Percentiles rank a stretch among this genome's conserved stretches.
Conservation (phyloP, 768 basidiomycete species). For the Leccinum subtestaceum region DNA sequence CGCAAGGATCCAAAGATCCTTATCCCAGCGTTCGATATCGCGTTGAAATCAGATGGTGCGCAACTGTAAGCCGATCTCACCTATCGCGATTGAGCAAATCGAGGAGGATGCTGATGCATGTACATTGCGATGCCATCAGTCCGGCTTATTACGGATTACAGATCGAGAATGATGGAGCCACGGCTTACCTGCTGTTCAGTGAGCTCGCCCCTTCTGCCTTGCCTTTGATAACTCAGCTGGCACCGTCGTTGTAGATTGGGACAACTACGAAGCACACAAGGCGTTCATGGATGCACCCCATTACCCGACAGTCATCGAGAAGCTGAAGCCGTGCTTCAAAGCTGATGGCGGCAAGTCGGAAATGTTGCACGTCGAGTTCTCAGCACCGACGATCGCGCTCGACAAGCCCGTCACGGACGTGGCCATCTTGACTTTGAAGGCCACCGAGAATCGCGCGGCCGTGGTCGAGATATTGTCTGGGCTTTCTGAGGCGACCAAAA, state of each 20-base stretch:
- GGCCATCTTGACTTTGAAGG: slow-evolving; percentile 19
- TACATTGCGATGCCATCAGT: neutral
- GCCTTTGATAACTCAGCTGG: neutral
- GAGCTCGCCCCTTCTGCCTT: neutral
- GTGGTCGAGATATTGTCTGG: slow-evolving; percentile 11
- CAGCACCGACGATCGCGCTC: slow-evolving; percentile 12
- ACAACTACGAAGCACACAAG: slow-evolving; percentile 22
- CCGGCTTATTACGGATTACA: slow-evolving; percentile 13
- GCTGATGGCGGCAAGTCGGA: neutral
- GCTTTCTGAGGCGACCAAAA: slow-evolving; percentile 10
- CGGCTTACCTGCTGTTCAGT: slow-evolving; percentile 19
- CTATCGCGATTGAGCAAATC: neutral
- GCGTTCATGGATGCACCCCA: slow-evolving; percentile 3
- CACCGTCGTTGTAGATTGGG: slow-evolving; percentile 23
- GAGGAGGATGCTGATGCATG: neutral
- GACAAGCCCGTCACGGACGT: slow-evolving; percentile 25
- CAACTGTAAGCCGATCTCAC: neutral
- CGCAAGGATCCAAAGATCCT: neutral
- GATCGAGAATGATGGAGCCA: slow-evolving; percentile 12
- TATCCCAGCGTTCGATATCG: neutral
- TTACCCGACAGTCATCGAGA: slow-evolving; percentile 3
- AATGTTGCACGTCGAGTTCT: slow-evolving; percentile 25
- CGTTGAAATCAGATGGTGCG: neutral
- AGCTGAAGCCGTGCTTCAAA: slow-evolving; percentile 6
- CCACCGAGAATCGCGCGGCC: slow-evolving; percentile 19